phyloP scores from a whole-genome alignment of 768 basidiomycete genomes.

The Pseudohyphozyma bogoriensis region DNA sequence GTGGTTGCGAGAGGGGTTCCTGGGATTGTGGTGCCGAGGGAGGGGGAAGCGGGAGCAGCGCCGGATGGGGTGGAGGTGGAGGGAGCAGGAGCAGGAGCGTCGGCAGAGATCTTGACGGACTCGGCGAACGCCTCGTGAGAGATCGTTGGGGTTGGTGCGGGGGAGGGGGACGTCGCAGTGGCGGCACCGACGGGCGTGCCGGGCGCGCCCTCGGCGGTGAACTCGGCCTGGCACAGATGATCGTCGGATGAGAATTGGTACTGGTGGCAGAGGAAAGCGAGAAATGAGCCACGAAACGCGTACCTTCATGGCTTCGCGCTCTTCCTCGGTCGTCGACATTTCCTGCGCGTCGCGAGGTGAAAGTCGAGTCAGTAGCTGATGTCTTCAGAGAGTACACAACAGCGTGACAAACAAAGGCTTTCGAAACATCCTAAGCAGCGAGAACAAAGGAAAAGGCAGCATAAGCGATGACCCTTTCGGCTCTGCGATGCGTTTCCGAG shows the following conservation, averaged over 20 bases:
- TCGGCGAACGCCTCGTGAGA: background rate
- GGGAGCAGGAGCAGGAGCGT: background rate
- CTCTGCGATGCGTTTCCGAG: background rate
- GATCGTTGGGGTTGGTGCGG: background rate
- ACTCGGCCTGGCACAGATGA: background rate
- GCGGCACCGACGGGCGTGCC: no score
- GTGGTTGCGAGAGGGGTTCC: slow-evolving; percentile 25
- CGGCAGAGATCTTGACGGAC: background rate
- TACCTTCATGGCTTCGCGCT: slow-evolving; percentile 73
- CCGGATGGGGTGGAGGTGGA: slow-evolving; percentile 23
- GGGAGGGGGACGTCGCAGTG: background rate
- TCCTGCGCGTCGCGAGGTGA: slow-evolving; percentile 51
- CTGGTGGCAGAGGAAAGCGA: no score
- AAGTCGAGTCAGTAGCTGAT: no score
- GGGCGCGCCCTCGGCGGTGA: background rate
- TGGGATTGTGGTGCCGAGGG: background rate
- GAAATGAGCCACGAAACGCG: no score
- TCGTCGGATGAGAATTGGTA: background rate
- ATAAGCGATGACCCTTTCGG: background rate
- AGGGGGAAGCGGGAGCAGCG: slow-evolving; percentile 14
- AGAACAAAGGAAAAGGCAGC: no score
- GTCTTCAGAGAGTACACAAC: no score
- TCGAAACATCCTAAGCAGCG: no score
- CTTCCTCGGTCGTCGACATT: slow-evolving; percentile 82
- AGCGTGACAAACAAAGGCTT: no score